These are phyloP conservation scores for Acanthamoeba sp. DNA, from an alignment of 208 protist genomes.

Conservation along the genomic window DNA sequence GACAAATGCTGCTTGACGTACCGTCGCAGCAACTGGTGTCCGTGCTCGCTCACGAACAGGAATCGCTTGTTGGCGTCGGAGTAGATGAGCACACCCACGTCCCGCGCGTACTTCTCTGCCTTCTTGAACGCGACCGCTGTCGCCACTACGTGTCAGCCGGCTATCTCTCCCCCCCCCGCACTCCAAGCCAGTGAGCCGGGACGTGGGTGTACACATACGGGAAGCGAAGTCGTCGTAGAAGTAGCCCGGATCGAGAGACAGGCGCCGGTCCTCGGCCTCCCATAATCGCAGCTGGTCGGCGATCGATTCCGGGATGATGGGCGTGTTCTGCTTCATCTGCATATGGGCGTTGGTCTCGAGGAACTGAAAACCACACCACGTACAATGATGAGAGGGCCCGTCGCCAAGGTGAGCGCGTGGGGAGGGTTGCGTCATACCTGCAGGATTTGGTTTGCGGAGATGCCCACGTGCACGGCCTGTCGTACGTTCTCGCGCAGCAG, in stretches of 20 bases:
- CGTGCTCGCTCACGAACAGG: background rate
- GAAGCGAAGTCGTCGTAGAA: slow-evolving; percentile 68
- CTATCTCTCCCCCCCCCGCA: too few relatives aligned
- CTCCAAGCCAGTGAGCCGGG: background rate
- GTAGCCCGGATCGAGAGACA: slow-evolving; percentile 15
- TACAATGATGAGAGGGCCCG: background rate
- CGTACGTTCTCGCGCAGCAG: slow-evolving; percentile 63
- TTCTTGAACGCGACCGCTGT: background rate
- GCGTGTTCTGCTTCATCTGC: slow-evolving; percentile 63
- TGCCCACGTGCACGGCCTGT: slow-evolving; percentile 14
- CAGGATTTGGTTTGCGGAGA: slow-evolving; percentile 68
- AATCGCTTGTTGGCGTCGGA: background rate
- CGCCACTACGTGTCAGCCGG: too few relatives aligned
- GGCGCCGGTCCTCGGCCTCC: slow-evolving; percentile 34
- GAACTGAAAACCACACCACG: background rate
- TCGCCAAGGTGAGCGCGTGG: too few relatives aligned
- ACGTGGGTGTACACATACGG: background rate
- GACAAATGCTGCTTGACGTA: slow-evolving; percentile 17
- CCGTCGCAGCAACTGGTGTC: background rate
- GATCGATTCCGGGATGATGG: slow-evolving; percentile 68
- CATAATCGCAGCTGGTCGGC: slow-evolving; percentile 73
- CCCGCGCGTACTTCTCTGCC: slow-evolving; percentile 13
- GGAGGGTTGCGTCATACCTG: background rate
- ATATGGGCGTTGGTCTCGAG: slow-evolving; percentile 60
- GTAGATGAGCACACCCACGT: background rate